Evolutionary conservation across 768 basidiomycete genomes (phyloP).

Genomic region (Xerocomus brunneocitrinus): DNA sequence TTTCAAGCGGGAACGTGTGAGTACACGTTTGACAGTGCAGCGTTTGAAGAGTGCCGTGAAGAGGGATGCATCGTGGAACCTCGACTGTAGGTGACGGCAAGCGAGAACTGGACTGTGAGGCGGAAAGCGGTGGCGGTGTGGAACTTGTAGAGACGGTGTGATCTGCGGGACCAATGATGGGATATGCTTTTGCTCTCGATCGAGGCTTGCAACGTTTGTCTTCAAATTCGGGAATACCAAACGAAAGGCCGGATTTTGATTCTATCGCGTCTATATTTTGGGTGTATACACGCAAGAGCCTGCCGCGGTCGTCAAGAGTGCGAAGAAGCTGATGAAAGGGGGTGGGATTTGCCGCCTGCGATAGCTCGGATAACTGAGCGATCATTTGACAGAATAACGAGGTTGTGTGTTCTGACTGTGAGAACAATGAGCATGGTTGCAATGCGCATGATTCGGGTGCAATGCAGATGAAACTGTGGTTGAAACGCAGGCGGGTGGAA

Average conservation of each 20-base stretch:
- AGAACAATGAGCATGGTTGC: slow-evolving; percentile 18
- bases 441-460: not conserved
- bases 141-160: slow-evolving; percentile 7
- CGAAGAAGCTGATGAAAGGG: slow-evolving; percentile 76
- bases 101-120: slow-evolving; percentile 31
- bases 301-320: slow-evolving; percentile 67
- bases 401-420: slow-evolving; percentile 69
- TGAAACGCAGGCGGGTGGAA: not conserved
- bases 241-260: slow-evolving; percentile 77
- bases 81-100: slow-evolving; percentile 51
- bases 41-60: slow-evolving; percentile 80
- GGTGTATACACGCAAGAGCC: slow-evolving; percentile 82
- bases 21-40: slow-evolving; percentile 82
- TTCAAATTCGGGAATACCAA: slow-evolving; percentile 74
- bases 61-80: slow-evolving; percentile 78
- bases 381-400: slow-evolving; percentile 87
- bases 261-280: slow-evolving; percentile 94
- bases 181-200: slow-evolving; percentile 39
- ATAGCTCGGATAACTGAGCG: slow-evolving; percentile 70
- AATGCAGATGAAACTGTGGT: not conserved
- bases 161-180: slow-evolving; percentile 13
- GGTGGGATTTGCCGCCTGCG: slow-evolving; percentile 70
- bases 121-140: slow-evolving; percentile 14
- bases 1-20: slow-evolving; percentile 59
- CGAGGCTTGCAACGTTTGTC: slow-evolving; percentile 52